These are phyloP conservation scores for Torulaspora indica DNA, from an alignment of 805 yeast species.

Conservation along the genomic window DNA sequence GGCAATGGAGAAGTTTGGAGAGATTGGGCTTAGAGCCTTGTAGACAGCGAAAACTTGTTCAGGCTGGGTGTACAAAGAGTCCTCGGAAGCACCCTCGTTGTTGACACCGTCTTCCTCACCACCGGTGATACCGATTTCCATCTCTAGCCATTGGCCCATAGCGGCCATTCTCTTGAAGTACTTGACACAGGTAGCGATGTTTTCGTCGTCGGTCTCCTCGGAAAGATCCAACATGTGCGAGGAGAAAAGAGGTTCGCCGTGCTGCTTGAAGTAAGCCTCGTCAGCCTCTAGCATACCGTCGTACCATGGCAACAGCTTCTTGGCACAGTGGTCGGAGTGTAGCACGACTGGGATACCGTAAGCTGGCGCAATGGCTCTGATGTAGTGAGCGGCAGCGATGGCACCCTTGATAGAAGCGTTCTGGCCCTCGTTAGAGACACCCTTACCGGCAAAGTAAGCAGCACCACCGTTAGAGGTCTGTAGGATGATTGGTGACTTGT, in stretches of 20 bases:
- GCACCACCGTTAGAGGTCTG: conserved; percentile 99
- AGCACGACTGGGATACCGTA: conserved; percentile 95
- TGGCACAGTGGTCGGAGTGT: conserved; percentile 99
- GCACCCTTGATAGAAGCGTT: conserved; percentile 91
- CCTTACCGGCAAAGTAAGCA: conserved; percentile 99
- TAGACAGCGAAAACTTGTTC: conserved; percentile 90
- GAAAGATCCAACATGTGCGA: conserved; percentile 98
- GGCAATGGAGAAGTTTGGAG: conserved; percentile 98
- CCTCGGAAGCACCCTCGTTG: conserved; percentile 89
- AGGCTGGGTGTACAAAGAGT: conserved; percentile 86
- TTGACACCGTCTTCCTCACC: conserved; percentile 99
- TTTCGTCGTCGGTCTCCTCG: conserved; percentile 94
- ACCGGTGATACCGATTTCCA: conserved; percentile 99
- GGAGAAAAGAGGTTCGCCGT: conserved; percentile 95
- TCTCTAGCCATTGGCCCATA: conserved; percentile 96
- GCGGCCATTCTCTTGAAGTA: conserved; percentile 92
- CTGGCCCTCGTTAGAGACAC: conserved; percentile 90
- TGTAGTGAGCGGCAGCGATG: conserved; percentile 96
- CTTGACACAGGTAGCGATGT: conserved; percentile 88
- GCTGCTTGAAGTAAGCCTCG: conserved; percentile 78
- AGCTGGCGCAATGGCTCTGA: conserved; percentile 92
- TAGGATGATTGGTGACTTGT: conserved; percentile 88
- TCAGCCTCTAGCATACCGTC: conserved; percentile 98
- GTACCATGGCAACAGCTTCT: conserved; percentile 96
- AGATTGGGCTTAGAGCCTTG: conserved; percentile 83